Evolutionary conservation across 2,329 filamentous ascomycete genomes (phyloP).

Genomic region (Cryphonectria carpinicola): DNA sequence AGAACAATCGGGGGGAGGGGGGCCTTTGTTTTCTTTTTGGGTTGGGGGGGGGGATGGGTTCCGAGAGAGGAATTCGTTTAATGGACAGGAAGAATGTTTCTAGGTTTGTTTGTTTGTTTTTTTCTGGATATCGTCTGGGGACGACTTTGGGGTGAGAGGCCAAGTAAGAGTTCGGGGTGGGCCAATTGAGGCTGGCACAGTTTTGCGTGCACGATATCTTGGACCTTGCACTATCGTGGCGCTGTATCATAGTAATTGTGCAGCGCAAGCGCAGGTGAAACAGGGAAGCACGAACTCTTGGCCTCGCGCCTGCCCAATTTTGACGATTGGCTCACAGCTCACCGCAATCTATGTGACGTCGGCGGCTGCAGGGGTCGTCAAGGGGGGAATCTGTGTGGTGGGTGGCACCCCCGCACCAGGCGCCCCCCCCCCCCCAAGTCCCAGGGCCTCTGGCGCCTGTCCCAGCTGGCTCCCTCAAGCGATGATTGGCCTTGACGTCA

Average conservation of each 20-base stretch:
- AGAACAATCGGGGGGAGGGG: neutral
- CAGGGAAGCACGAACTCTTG: slow-evolving; percentile 4
- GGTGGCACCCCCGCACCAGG: neutral
- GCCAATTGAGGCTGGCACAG: neutral
- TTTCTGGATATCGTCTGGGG: neutral
- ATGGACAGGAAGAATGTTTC: neutral
- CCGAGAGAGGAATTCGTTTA: neutral
- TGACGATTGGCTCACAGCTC: slow-evolving; percentile 19
- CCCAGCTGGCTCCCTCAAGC: neutral
- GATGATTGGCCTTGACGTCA: slow-evolving; percentile 11
- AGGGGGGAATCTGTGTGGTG: slow-evolving; percentile 4
- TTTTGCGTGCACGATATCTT: neutral
- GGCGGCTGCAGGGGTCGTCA: slow-evolving; percentile 20
- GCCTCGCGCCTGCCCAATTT: slow-evolving; percentile 9
- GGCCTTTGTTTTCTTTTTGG: neutral
- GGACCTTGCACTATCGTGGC: neutral
- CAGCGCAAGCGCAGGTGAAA: slow-evolving; percentile 14
- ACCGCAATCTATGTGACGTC: slow-evolving; percentile 19
- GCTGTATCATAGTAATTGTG: neutral
- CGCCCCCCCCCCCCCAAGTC: no score
- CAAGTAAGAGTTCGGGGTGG: neutral
- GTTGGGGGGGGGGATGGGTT: neutral
- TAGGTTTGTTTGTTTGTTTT: neutral
- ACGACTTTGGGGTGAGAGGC: neutral
- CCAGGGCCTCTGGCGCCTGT: neutral